phyloP scores from a whole-genome alignment of 441 rosid species.

The Lagerstroemia fauriei region DNA sequence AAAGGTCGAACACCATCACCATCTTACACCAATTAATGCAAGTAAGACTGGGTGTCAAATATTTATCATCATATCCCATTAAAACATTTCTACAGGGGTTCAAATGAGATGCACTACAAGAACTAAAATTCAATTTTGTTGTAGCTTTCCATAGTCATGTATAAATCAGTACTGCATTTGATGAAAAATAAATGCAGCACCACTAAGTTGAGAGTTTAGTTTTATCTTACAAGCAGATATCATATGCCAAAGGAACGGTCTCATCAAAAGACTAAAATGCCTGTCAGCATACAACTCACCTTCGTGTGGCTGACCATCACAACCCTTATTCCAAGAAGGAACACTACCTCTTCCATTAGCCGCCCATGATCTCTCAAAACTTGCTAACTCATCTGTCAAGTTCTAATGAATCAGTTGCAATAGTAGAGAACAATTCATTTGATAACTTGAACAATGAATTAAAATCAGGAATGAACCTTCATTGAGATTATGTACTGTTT shows the following conservation, averaged over 20 bases:
- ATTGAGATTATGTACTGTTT: constrained; percentile 71
- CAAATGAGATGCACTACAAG: background rate
- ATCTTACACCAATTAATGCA: constrained; percentile 18
- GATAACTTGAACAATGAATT: background rate
- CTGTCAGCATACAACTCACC: constrained; percentile 35
- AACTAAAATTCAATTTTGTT: background rate
- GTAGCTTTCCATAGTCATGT: background rate
- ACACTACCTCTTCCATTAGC: constrained; percentile 40
- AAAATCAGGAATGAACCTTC: constrained; percentile 50
- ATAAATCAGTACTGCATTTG: background rate
- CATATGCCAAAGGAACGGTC: background rate
- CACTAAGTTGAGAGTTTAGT: background rate
- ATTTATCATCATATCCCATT: constrained; percentile 19
- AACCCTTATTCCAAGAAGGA: constrained; percentile 38
- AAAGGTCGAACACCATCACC: constrained; percentile 26
- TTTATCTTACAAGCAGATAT: background rate
- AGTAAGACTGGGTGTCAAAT: constrained; percentile 15
- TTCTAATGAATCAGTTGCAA: background rate
- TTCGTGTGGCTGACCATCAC: constrained; percentile 30
- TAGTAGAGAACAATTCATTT: background rate
- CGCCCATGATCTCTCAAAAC: constrained; percentile 73
- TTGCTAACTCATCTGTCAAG: constrained; percentile 58
- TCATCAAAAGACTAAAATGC: background rate
- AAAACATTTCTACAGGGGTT: background rate
- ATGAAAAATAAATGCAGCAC: background rate